These are phyloP conservation scores for Eimeria tenella DNA, from an alignment of 169 alveolate species.

Conservation along the genomic window DNA sequence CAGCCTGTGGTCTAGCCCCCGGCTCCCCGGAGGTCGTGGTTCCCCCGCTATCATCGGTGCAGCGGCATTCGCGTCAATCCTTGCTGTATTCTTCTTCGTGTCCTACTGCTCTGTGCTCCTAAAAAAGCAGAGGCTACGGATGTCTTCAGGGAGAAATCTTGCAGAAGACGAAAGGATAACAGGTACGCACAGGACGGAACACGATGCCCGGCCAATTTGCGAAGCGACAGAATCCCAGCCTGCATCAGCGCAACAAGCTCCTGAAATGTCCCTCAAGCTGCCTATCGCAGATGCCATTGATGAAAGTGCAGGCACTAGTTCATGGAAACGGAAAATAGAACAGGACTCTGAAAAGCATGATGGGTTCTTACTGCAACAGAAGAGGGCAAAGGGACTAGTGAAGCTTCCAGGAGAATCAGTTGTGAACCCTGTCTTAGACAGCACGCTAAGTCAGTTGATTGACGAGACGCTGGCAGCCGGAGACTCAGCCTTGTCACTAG, in stretches of 20 bases:
- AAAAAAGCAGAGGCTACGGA: not conserved
- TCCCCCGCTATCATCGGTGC: not conserved
- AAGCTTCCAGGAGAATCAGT: not conserved
- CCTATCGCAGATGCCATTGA: no score
- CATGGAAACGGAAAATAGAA: not conserved
- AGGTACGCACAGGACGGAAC: no score
- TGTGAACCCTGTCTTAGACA: not conserved
- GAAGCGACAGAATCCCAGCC: no score
- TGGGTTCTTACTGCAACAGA: not conserved
- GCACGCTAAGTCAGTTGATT: not conserved
- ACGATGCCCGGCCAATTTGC: no score
- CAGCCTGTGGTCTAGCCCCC: no score
- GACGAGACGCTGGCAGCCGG: constrained; percentile 11
- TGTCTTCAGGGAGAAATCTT: no score
- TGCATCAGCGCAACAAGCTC: no score
- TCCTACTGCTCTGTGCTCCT: not conserved
- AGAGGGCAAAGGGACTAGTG: not conserved
- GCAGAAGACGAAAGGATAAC: no score
- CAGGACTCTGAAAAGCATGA: not conserved
- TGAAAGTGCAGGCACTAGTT: no score
- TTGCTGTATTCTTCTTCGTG: not conserved
- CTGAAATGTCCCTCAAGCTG: no score
- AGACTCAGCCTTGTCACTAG: not conserved
- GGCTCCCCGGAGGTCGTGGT: no score
- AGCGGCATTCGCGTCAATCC: not conserved